phyloP scores from a whole-genome alignment of 2,329 filamentous ascomycete species.

The Aureobasidium sp. region DNA sequence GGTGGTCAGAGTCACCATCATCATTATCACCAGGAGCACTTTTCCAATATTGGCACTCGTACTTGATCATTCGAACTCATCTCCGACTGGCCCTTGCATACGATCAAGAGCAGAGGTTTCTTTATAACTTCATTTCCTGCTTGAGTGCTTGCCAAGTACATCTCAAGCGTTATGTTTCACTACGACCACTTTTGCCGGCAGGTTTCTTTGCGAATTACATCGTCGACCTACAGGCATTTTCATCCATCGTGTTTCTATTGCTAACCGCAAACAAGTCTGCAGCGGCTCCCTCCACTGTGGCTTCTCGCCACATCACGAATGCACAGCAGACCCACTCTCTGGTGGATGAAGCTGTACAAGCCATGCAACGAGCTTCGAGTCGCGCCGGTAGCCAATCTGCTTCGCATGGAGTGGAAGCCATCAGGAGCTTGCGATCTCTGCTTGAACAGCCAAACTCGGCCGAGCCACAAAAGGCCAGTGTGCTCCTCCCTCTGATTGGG shows the following conservation, averaged over 20 bases:
- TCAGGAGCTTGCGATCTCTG: neutral
- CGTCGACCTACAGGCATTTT: constrained; percentile 1
- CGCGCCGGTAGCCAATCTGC: neutral
- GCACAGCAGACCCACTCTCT: neutral
- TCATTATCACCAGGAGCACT: neutral
- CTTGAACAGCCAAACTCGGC: neutral
- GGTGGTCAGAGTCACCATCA: constrained; percentile 16
- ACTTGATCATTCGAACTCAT: neutral
- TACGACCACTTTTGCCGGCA: neutral
- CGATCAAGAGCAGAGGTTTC: neutral
- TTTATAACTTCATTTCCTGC: constrained; percentile 10
- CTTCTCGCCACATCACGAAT: neutral
- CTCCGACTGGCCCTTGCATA: constrained; percentile 1
- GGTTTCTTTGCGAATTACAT: neutral
- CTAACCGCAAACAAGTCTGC: neutral
- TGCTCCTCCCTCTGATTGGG: constrained; percentile 2
- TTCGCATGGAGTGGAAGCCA: neutral
- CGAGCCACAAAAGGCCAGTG: neutral
- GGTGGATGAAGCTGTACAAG: neutral
- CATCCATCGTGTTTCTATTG: neutral
- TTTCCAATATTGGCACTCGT: neutral
- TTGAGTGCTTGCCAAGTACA: constrained; percentile 3
- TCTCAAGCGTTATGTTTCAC: neutral
- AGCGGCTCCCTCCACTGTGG: neutral
- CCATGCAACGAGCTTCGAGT: neutral